Evolutionary conservation across 495 filamentous ascomycete species (phyloP), one percentile per base, ranked within the genome.

Genomic region (Apiosordaria backusii): DNA sequence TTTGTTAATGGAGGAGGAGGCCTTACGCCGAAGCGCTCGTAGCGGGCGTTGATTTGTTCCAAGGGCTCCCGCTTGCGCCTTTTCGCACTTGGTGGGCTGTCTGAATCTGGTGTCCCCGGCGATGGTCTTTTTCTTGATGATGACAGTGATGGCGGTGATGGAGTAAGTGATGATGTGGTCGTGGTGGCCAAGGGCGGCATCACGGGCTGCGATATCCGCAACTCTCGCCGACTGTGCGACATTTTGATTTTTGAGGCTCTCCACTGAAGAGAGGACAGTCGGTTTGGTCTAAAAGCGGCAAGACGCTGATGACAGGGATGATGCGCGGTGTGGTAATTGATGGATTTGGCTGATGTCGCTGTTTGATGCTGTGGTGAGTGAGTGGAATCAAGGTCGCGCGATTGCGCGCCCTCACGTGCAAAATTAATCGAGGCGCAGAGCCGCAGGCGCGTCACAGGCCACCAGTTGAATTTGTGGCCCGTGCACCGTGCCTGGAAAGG

Each of bases 1-100:
- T 70, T 72, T 19, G 67, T 58, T 15, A 50, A 10, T 29, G 64
- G 64, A 0, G 62, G 55, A 19, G 67, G 67, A 10, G 65, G 63
- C 26, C 23, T 59, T 10, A 68, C 55, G 19, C 63, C 60, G 4
- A 25, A 40, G 25, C 59, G 24, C 9, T 25, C 59, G n/a, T 61
- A 61, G 0, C 26, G 26, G 18, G 25, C 59, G 13, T 19, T 10
- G 18, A 61, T 29, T 5, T 29, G 15, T 6, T 18, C 25, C n/a
- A 5, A 1, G 24, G 59, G 15, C 7, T 40, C 26, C 27, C 13
- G 25, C 27, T 61, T 61, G 27, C 59, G 15, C 29, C 29, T 61
- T 22, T 61, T 61, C 16, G 52, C 7, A 6, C 52, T 55, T 13
- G 9, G 52, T 23, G 22, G 18, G 52, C 52, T 55, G n/a, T 55